These are phyloP conservation scores for Physcomitrellopsis africana DNA, from an alignment of 225 moss, liverwort and hornwort species.

Conservation along the genomic window DNA sequence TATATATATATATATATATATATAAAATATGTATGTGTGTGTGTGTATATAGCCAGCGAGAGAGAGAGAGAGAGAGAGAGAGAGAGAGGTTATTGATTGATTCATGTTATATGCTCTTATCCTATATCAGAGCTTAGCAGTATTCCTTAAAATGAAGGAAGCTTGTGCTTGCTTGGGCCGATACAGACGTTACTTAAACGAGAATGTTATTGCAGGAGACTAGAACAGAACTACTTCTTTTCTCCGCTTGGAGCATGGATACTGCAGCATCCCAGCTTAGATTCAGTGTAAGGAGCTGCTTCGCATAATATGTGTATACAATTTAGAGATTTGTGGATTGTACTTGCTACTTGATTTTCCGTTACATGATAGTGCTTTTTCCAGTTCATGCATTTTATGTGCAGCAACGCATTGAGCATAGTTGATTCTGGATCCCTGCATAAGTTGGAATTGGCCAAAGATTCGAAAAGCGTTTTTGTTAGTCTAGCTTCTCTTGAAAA, in stretches of 20 bases:
- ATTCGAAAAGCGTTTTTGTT: not conserved
- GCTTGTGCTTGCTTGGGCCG: not conserved
- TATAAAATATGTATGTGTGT: no score
- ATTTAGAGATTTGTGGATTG: not conserved
- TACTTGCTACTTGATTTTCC: no score
- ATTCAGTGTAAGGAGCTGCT: constrained; percentile 24
- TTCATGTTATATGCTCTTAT: not conserved
- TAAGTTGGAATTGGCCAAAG: not conserved
- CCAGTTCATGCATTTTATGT: no score
- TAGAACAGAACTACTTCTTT: constrained; percentile 26
- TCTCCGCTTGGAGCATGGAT: constrained; percentile 18
- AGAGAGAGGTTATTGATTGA: not conserved
- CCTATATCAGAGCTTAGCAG: not conserved
- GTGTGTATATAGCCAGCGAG: no score
- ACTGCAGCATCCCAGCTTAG: constrained; percentile 24
- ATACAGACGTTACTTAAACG: constrained; percentile 2
- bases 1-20: no score
- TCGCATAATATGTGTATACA: not conserved
- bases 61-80: no score
- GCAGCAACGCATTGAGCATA: not conserved
- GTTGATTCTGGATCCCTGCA: not conserved
- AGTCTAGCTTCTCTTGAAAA: not conserved
- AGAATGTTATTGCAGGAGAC: constrained; percentile 18
- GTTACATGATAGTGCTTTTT: no score
- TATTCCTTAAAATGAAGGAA: not conserved